phyloP scores from a whole-genome alignment of 768 basidiomycete species.

The Kwoniella europaea region DNA sequence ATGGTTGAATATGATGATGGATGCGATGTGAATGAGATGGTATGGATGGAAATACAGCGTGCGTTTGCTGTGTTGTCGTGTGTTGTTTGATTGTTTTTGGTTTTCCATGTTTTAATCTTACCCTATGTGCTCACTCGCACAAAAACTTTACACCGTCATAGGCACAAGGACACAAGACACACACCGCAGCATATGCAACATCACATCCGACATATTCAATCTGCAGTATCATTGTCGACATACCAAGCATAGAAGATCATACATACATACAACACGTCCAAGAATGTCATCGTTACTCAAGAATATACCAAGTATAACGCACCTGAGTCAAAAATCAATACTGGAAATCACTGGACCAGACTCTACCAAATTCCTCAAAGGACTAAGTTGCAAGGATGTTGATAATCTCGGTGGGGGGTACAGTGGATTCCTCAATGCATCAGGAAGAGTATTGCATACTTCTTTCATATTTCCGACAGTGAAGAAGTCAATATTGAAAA shows the following conservation, averaged over 20 bases:
- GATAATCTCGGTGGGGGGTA: slow-evolving; percentile 66
- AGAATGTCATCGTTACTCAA: slow-evolving; percentile 3
- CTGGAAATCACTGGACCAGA: slow-evolving; percentile 81
- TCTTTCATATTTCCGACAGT: slow-evolving; percentile 73
- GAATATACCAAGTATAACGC: slow-evolving; percentile 59
- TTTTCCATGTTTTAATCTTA: too few relatives aligned
- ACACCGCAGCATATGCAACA: too few relatives aligned
- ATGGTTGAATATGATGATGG: too few relatives aligned
- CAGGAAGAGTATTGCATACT: slow-evolving; percentile 82
- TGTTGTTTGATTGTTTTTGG: too few relatives aligned
- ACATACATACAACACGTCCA: background rate
- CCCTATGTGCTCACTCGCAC: too few relatives aligned
- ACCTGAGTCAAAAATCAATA: slow-evolving; percentile 69
- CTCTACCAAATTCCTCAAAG: slow-evolving; percentile 79
- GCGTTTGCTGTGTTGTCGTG: too few relatives aligned
- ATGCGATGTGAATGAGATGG: too few relatives aligned
- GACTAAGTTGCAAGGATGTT: slow-evolving; percentile 66
- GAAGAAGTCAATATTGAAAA: slow-evolving; percentile 47
- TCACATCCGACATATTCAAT: background rate
- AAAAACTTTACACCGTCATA: too few relatives aligned
- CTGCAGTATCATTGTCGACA: background rate
- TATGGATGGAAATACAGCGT: too few relatives aligned
- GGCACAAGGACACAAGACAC: too few relatives aligned
- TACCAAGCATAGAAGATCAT: background rate
- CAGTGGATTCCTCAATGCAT: slow-evolving; percentile 77